Base-by-base conservation (phyloP, 108 stramenopile species). In the Hondaea fermentalgiana region DNA sequence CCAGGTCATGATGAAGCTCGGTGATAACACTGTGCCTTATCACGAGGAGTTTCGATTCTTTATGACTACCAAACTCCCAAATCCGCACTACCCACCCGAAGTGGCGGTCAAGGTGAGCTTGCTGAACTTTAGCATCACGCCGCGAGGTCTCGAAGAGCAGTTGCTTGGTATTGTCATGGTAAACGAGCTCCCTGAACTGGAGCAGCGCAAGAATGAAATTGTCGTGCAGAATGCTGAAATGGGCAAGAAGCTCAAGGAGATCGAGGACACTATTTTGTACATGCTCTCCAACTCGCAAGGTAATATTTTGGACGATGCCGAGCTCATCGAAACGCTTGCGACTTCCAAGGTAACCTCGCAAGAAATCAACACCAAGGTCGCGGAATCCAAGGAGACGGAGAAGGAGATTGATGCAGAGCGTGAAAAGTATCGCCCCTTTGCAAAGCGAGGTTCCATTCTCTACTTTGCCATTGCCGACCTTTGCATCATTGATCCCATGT, bases 1-100 rank as follows among this genome's bases (percentile, higher is more conserved):
- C n/a, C 92, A 93, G 57, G 92, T 92, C 44, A 95, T 95, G 95
- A 94, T 95, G 55, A 93, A 93, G 55, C 88, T 95, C 21, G 95
- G 95, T 12, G 95, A 95, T 57, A 92, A 87, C 72, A 91, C 93
- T 23, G 91, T 95, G 29, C 95, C 95, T 5, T 95, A 95, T 89
- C 91, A 93, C 89, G 93, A 94, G 29, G 49, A 59, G 25, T 94
- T 94, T 89, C 91, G 93, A 4, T 92, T 94, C 72, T 93, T 91
- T 89, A 93, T 94, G 91, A 92, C 92, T 10, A 93, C 94, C 25
- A 91, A 92, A 69, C 64, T 93, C 29, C 55, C 90, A 28, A 93
- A 93, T 87, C 94, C 94, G 14, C 93, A 93, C 72, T 93, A 93
- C 89, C 90, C 92, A 0, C 93, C 94, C 3, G 94, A 93, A 55